Evolutionary conservation across 116 monocot species (phyloP), one percentile per base, ranked within the genome.

Genomic region (Zostera marina): DNA sequence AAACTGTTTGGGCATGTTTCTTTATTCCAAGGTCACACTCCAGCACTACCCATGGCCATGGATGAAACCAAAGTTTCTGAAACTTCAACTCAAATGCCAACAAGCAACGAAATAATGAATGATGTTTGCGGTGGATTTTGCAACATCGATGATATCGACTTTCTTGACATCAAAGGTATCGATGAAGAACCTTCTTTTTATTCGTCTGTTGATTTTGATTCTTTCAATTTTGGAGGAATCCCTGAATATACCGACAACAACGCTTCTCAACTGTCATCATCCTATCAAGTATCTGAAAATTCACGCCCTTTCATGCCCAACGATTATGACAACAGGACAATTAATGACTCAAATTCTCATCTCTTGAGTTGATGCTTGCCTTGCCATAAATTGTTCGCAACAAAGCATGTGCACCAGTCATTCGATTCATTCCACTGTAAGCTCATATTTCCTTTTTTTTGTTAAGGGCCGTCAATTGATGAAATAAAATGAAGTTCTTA

Each of bases 1-100:
- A 89, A 89, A 71, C 66, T 89, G 26, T 73, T 89, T 49, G 89
- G 89, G 7, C 89, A 89, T 63, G 76, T 83, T 8, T 68, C 84
- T 8, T 64, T 89, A 8, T 89, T 89, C 73, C 70, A 68, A 12
- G 89, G 83, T 14, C 89, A 89, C 52, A 58, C 73, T 13, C 89
- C 89, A 2, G 71, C 76, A 5, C 69, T 75, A n/a, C 56, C 65
- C 1, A 6, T 38, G 3, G 65, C 65, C 1, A 6, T 38, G 3
- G 65, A 66, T 51, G 70, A 75, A 17, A 38, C 39, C 41, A 79
- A 79, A 53, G 52, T 21, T 9, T 41, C 72, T 25, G 67, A 9
- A 26, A 16, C 59, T 16, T 58, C 66, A 22, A 61, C 62, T 42
- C 72, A 63, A 54, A 46, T 32, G 10, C 64, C 61, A 13, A 39